Base-by-base conservation (phyloP, 2,329 filamentous ascomycete species). In the Teratosphaeria nubilosa region DNA sequence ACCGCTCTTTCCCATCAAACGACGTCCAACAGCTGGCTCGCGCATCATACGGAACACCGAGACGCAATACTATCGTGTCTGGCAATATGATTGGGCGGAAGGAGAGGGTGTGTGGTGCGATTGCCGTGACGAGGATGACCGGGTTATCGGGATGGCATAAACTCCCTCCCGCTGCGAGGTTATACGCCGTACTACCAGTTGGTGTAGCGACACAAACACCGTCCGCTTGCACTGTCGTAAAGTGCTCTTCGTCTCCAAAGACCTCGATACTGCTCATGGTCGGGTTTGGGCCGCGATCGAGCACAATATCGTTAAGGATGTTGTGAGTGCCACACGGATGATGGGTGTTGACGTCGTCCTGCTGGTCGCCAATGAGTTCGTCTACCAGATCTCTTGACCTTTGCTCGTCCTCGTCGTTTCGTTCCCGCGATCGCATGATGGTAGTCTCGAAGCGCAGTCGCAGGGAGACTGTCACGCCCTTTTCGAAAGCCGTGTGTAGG, bases 1-100 rank as follows among this genome's bases (percentile, higher is more conserved):
- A 81, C 75, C 91, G 84, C 77, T 96, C 90, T 61, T 91, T 83
- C 1, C 94, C 94, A 73, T 99, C 94, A 71, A 99, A 99, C 73
- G 90, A 95, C n/a, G 91, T 94, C 92, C 94, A 99, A 48, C 88
- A 91, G 65, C 85, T 87, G 4, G 90, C 91, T 54, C 94, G 81
- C 9, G 91, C 90, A 72, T 95, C 87, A 72, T 96, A 97, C 0
- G 94, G 94, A n/a, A 97, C 91, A 11, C 92, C 94, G 20, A 96
- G 82, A 41, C 94, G 85, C 60, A 99, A 78, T 1, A 97, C 92
- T 62, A 97, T 95, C 0, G 92, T 96, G 74, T 99, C 94, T 0
- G 94, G 94, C 2, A 97, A 80, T 68, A 97, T 94, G 67, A 97
- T 94, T n/a, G 92, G 92, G 11, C 94, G 82, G 80, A 97, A 97